A percentile compares a stretch with the other conserved stretches of the same genome.
Evolutionary conservation across 2,329 filamentous ascomycete species (phyloP).

Genomic region (Penicillium janthinellum): DNA sequence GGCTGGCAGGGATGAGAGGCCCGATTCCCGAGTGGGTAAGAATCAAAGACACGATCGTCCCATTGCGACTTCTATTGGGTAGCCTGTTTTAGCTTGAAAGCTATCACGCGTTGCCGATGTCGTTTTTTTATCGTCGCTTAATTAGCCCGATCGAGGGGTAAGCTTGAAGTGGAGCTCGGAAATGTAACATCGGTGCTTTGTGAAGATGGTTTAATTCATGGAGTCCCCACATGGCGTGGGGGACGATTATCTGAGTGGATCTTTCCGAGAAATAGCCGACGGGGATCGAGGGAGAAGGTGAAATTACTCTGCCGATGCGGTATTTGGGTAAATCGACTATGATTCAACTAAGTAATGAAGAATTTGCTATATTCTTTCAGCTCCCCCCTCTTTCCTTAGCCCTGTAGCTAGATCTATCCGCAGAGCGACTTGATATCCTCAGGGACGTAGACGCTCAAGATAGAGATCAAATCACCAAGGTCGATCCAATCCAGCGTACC

Average conservation of each 20-base stretch:
- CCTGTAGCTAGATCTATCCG: slow-evolving; percentile 4
- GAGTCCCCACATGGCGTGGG: neutral
- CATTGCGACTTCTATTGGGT: neutral
- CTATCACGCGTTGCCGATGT: neutral
- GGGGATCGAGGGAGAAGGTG: neutral
- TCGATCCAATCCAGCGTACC: slow-evolving; percentile 35
- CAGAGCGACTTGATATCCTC: slow-evolving; percentile 32
- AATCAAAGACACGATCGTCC: neutral
- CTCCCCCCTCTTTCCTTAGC: neutral
- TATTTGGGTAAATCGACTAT: no score
- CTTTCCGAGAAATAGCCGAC: neutral
- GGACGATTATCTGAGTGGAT: neutral
- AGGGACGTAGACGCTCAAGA: slow-evolving; percentile 31
- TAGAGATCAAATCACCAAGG: slow-evolving; percentile 28
- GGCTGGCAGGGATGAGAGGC: neutral
- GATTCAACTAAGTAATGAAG: neutral
- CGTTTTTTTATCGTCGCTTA: neutral
- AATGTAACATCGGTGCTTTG: neutral
- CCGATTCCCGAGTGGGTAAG: neutral
- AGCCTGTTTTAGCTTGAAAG: neutral
- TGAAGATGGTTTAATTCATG: neutral
- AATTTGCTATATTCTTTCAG: neutral
- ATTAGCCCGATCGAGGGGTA: neutral
- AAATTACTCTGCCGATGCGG: neutral
- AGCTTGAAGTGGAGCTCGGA: neutral